Percentiles rank a stretch among this genome's conserved stretches.
These are phyloP conservation scores for Sporobolomyces roseus DNA, from an alignment of 768 basidiomycete species.

Conservation along the genomic window DNA sequence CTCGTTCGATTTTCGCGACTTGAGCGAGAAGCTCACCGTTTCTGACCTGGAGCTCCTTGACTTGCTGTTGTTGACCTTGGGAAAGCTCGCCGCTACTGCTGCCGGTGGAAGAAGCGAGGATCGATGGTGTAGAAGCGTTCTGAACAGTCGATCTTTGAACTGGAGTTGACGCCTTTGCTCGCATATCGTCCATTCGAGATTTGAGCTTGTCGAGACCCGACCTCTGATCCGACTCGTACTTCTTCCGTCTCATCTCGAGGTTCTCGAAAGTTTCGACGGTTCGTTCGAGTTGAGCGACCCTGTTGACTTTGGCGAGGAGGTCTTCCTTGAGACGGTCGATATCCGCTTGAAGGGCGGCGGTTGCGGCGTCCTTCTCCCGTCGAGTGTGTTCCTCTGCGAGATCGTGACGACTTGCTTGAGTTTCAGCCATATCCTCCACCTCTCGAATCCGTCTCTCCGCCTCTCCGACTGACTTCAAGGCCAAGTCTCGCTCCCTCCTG, in stretches of 20 bases:
- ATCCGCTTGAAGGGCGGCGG: constrained; percentile 6
- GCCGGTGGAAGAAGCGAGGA: not conserved
- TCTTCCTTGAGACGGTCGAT: constrained; percentile 1
- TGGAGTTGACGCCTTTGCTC: not conserved
- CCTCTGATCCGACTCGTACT: constrained; percentile 17
- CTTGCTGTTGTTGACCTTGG: not conserved
- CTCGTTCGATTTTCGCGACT: constrained; percentile 3
- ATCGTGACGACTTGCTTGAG: constrained; percentile 1
- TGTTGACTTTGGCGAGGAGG: not conserved
- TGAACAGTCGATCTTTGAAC: not conserved
- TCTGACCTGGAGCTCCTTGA: constrained; percentile 22
- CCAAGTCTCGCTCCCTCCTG: constrained; percentile 19
- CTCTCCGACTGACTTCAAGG: constrained; percentile 2
- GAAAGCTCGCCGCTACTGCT: too few relatives aligned
- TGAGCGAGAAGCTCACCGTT: constrained; percentile 11
- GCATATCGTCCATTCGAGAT: constrained; percentile 21
- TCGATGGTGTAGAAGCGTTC: not conserved
- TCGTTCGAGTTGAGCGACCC: constrained; percentile 13
- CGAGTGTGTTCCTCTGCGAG: constrained; percentile 2
- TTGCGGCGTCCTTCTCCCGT: constrained; percentile 17
- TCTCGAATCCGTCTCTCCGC: constrained; percentile 11
- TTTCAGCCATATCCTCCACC: constrained; percentile 14
- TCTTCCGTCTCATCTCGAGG: constrained; percentile 14
- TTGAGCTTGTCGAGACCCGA: constrained; percentile 35
- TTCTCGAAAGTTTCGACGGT: constrained; percentile 6